Conservation (phyloP, 805 yeast genomes). For the Myxozyma neglecta region DNA sequence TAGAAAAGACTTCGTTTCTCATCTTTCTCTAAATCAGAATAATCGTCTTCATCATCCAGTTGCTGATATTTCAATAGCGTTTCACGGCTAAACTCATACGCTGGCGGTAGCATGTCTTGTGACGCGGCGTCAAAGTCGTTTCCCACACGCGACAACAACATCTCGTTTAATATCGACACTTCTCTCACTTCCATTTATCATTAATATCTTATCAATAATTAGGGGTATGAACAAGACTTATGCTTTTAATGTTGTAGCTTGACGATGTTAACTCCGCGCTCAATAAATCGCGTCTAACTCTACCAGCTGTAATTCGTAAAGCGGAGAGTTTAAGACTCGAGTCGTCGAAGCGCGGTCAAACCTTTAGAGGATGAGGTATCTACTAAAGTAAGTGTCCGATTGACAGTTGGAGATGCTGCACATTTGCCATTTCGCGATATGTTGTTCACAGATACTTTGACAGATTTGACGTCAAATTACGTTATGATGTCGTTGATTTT, state of each 20-base stretch:
- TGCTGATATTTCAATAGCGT: no score
- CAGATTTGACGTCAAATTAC: not conserved
- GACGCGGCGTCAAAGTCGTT: slow-evolving; percentile 3
- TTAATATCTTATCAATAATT: no score
- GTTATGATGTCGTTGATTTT: slow-evolving; percentile 1
- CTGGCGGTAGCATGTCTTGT: no score
- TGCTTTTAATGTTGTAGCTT: no score
- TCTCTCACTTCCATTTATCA: no score
- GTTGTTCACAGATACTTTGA: not conserved
- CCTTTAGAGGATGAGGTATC: not conserved
- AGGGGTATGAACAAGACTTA: no score
- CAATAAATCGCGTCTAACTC: no score
- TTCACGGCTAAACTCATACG: no score
- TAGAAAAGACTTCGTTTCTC: not conserved
- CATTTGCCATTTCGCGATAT: not conserved
- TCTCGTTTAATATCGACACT: not conserved
- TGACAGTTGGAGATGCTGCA: not conserved
- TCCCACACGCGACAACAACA: not conserved
- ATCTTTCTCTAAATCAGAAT: not conserved
- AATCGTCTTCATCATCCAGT: not conserved
- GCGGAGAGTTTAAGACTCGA: not conserved
- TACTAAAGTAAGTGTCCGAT: not conserved
- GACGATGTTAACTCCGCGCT: no score
- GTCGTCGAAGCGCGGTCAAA: not conserved
- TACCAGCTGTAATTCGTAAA: not conserved